Evolutionary conservation across 2,329 filamentous ascomycete genomes (phyloP), one percentile per base, ranked within the genome.

Genomic region (Penicillium sp.): DNA sequence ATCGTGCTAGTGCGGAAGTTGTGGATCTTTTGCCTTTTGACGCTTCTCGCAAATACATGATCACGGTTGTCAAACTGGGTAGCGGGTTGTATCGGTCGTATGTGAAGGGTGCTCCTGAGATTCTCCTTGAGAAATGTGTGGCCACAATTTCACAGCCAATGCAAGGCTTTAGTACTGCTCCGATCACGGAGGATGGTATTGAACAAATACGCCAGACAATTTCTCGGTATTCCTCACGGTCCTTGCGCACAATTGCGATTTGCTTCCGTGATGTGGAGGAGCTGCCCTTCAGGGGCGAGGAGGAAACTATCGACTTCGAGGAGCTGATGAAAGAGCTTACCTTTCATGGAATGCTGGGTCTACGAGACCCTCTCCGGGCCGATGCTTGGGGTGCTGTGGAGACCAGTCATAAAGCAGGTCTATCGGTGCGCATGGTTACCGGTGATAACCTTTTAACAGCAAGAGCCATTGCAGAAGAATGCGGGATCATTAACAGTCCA

Each of bases 1-100:
- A 87, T 64, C 84, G 88, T 27, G 73, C 78, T 4, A 81, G 84
- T 56, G 84, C 82, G 58, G 78, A 78, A 23, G 79, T 84, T n/a
- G 74, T 88, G 40, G 87, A 90, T 65, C 77, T 90, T 41, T 83
- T 90, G 54, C 88, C 88, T 3, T 91, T 91, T 63, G 88, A 90
- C 69, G 90, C 89, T 37, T 82, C 83, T 10, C 84, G 88, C 63
- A 91, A 91, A 71, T 90, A 86, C 57, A 79, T 79, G 75, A 75
- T 76, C 21, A 72, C 75, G 25, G 74, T 79, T 10, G 66, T 77
- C 48, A 71, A 71, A 54, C 67, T 73, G 21, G 52, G 68, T 2
- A 64, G 63, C 33, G 71, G 69, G 17, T 63, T 60, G 12, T 78
- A 78, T 59, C 72, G 77, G 31, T 62, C 78, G 7, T 68, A 77